These are phyloP conservation scores for Suillus clintonianus DNA, from an alignment of 768 basidiomycete species.

Conservation along the genomic window DNA sequence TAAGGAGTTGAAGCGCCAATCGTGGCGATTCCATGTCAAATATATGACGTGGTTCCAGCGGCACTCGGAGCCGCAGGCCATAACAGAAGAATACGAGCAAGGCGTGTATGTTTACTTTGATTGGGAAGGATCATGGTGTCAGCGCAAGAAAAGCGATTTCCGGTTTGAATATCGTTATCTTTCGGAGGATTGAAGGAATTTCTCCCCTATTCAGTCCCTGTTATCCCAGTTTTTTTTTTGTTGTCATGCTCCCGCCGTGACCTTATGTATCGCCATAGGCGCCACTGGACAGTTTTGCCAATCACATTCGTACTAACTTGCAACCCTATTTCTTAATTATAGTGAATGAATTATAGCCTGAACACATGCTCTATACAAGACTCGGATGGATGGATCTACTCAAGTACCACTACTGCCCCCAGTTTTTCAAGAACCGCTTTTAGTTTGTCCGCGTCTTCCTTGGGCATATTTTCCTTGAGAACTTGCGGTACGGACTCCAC, in stretches of 20 bases:
- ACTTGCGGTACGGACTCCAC: slow-evolving; percentile 93
- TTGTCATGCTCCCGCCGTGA: slow-evolving; percentile 13
- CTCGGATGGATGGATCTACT: slow-evolving; percentile 56
- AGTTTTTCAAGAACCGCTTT: slow-evolving; percentile 87
- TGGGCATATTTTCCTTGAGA: slow-evolving; percentile 91
- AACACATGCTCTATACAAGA: slow-evolving; percentile 15
- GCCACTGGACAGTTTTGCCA: slow-evolving; percentile 17
- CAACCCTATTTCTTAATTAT: slow-evolving; percentile 13
- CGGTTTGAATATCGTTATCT: slow-evolving; percentile 95
- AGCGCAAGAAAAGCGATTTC: slow-evolving; percentile 97
- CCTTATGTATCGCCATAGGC: slow-evolving; percentile 27
- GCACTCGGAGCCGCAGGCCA: slow-evolving; percentile 95
- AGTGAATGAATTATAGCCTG: slow-evolving; percentile 16
- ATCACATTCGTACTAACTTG: slow-evolving; percentile 15
- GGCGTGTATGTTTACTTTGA: slow-evolving; percentile 99
- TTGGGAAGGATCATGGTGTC: slow-evolving; percentile 99
- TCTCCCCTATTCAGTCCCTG: not conserved
- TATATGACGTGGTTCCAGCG: slow-evolving; percentile 99
- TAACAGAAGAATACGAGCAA: slow-evolving; percentile 99
- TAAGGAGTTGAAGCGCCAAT: slow-evolving; percentile 94
- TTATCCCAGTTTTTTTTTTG: slow-evolving; percentile 10
- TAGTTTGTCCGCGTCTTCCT: slow-evolving; percentile 98
- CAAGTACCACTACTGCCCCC: slow-evolving; percentile 85
- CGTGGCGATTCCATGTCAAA: slow-evolving; percentile 99
- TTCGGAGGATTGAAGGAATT: slow-evolving; percentile 71